Evolutionary conservation across 768 basidiomycete species (phyloP).

Genomic region (Suillus tomentosus): DNA sequence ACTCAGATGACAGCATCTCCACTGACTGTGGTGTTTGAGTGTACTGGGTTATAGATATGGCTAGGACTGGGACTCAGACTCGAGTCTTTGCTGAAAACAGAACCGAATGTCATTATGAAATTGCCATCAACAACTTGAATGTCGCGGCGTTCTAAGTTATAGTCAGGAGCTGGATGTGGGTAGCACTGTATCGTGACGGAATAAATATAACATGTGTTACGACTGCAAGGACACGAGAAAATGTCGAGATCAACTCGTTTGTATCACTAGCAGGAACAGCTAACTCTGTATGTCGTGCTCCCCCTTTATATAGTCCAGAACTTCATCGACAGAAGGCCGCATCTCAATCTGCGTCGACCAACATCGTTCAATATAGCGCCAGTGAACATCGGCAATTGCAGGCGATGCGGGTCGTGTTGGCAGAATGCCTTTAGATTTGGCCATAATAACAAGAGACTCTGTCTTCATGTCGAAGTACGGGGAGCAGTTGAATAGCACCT

Average conservation of each 20-base stretch:
- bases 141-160: too few species aligned
- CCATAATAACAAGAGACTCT: not conserved
- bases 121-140: too few species aligned
- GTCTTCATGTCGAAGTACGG: not conserved
- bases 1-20: conserved; percentile 58
- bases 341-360: not conserved
- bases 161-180: too few species aligned
- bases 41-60: conserved; percentile 47
- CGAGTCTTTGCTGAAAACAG: too few species aligned
- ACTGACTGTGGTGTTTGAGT: conserved; percentile 62
- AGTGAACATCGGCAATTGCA: not conserved
- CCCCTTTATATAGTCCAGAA: not conserved
- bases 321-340: not conserved
- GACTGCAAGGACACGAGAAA: not conserved
- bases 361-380: not conserved
- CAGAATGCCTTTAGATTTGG: not conserved
- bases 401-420: not conserved
- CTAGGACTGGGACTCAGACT: too few species aligned
- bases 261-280: not conserved
- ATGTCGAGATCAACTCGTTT: not conserved
- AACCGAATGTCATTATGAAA: too few species aligned
- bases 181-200: not conserved
- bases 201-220: not conserved
- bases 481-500: not conserved
- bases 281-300: not conserved